Evolutionary conservation across 2,329 filamentous ascomycete species (phyloP).

Genomic region (Fusarium anthophilum): DNA sequence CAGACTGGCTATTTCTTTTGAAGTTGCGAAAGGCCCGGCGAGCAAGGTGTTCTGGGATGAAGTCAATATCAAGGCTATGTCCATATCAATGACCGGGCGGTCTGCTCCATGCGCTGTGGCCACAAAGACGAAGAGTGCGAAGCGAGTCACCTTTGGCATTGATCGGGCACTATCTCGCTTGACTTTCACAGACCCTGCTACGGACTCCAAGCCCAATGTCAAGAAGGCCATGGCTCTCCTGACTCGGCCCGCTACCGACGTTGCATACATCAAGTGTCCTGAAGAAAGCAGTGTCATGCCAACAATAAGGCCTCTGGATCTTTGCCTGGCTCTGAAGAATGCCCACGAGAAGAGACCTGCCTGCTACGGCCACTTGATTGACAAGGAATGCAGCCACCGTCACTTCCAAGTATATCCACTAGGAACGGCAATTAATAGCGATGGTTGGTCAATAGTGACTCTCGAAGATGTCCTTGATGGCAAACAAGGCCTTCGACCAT

Average conservation of each 20-base stretch:
- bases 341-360: background rate
- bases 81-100: rapidly evolving
- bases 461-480: background rate
- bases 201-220: rapidly evolving
- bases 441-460: background rate
- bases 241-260: background rate
- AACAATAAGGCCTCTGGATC: background rate
- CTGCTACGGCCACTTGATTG: background rate
- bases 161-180: background rate
- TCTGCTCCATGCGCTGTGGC: rapidly evolving
- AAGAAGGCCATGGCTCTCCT: rapidly evolving
- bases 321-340: background rate
- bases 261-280: background rate
- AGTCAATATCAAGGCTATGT: background rate
- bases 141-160: background rate
- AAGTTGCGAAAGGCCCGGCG: background rate
- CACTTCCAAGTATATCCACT: background rate
- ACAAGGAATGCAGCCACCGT: background rate
- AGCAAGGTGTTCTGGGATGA: constrained; percentile 12
- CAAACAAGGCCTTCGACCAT: rapidly evolving
- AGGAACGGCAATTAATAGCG: rapidly evolving
- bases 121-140: background rate
- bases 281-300: background rate
- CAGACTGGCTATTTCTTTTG: constrained; percentile 14
- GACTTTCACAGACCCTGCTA: rapidly evolving